Evolutionary conservation across 257 asterid species (phyloP).

Genomic region (Rubia yunnanensis): DNA sequence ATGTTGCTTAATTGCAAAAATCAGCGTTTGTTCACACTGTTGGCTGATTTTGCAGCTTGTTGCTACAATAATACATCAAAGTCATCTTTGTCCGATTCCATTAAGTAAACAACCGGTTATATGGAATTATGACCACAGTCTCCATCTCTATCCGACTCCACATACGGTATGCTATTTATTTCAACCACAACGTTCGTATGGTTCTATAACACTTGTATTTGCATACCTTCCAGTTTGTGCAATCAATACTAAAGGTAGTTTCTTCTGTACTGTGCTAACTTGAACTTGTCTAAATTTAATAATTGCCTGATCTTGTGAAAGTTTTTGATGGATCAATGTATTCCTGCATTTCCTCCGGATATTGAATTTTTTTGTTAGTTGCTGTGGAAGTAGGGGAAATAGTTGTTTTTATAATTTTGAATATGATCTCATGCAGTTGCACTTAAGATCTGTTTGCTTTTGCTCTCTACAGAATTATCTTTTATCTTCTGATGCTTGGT

Average conservation of each 20-base stretch:
- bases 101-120: slow-evolving; percentile 78
- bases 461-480: neutral
- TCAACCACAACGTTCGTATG: neutral
- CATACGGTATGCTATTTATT: slow-evolving; percentile 49
- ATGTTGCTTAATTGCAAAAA: neutral
- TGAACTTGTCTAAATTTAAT: neutral
- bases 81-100: slow-evolving; percentile 95
- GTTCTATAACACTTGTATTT: neutral
- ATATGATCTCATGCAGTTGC: neutral
- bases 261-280: neutral
- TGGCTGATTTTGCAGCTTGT: slow-evolving; percentile 57
- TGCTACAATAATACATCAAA: slow-evolving; percentile 90
- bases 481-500: neutral
- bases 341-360: neutral
- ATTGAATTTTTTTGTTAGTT: neutral
- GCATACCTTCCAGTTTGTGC: neutral
- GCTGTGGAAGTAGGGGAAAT: neutral
- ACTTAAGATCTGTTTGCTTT: neutral
- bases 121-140: slow-evolving; percentile 93
- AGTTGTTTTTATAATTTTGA: neutral
- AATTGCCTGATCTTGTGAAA: neutral
- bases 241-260: neutral
- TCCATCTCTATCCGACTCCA: slow-evolving; percentile 87
- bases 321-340: neutral
- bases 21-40: neutral